Base-by-base conservation (phyloP, 2,329 filamentous ascomycete genomes). In the Acephala macrosclerotiorum region DNA sequence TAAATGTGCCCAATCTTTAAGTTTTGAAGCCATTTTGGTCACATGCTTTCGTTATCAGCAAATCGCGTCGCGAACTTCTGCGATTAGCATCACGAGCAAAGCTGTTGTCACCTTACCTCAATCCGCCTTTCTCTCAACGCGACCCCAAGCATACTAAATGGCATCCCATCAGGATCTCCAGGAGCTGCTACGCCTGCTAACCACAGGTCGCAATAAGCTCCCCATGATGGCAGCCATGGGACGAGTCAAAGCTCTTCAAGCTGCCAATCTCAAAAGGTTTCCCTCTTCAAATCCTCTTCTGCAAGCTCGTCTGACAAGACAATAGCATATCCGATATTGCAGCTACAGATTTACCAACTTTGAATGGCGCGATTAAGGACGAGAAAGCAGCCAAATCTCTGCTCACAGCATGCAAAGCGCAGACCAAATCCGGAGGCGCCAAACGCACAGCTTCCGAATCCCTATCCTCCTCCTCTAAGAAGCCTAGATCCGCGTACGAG, bases 161-260 rank as follows among this genome's bases (percentile, higher is more conserved):
- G 81, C 84, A 8, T 80, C 83, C 1, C 85, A 87, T 68, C 82
- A 85, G 66, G 87, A 89, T 69, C 77, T 89, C 25, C 86, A 89
- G 71, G 87, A 88, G 72, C 81, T 89, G 18, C 79, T 89, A 61
- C 85, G 86, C 56, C 80, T 89, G 62, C 78, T 89, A 70, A 89
- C 85, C 3, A 81, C 83, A 56, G 75, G 75, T 9, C 73, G 75
- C 22, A 84, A 86, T 61, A 89, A 87, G 72, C 77, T 87, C 60
- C 79, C 86, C 3, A 86, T 89, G 78, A 80, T 89, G 76, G 82
- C 83, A 61, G 87, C 87, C 29, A 85, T 89, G 82, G 76, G 79
- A 51, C 84, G 87, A 68, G 81, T 89, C 65, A 88, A 85, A 74
- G 80, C 84, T 2, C 79, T 89, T 1, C 87, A 89, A 73, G 73